Evolutionary conservation across 352 stramenopile species (phyloP), one percentile per base, ranked within the genome.

Genomic region (Phytophthora parvispora): DNA sequence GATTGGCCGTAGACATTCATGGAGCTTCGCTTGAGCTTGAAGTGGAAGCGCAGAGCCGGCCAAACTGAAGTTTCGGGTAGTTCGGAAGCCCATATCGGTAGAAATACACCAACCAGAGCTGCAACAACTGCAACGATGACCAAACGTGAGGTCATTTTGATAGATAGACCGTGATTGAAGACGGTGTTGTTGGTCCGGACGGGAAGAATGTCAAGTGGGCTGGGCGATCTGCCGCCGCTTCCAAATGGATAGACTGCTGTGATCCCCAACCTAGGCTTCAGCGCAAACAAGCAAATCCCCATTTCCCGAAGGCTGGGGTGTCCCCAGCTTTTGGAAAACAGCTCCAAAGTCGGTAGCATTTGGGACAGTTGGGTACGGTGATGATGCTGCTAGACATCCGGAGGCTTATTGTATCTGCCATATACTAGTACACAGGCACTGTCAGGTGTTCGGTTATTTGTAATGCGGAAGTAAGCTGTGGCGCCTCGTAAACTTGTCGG

Each of bases 1-100:
- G 72, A 68, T 15, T 71, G 45, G 4, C 78, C 78, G 34, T 78
- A 62, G 13, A 82, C n/a, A 4, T 36, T n/a, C 75, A 81, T 72
- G 18, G 67, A 69, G 42, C 36, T 43, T 22, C 73, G 70, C 31
- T 81, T 78, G 51, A 74, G 36, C 9, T 55, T 77, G 61, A 84
- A 56, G 13, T 74, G 74, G 20, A 45, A 47, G 9, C 42, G n/a
- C 42, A 49, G 16, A 16, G 13, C n/a, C 27, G 42, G 42, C 42
- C 42, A 49, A 2, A 8, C 10, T 15, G 42, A 27, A 49, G n/a
- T 7, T 27, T 6, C 42, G 10, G 13, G 12, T 43, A 20, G 36
- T 5, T 43, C 10, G 9, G 20, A 25, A 6, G n/a, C n/a, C 18
- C 42, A 18, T 16, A 49, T 15, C n/a, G 42, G 42, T 27, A 49